Conservation (phyloP, 176 grass and related monocot species). For the Bonia amplexicaulis region DNA sequence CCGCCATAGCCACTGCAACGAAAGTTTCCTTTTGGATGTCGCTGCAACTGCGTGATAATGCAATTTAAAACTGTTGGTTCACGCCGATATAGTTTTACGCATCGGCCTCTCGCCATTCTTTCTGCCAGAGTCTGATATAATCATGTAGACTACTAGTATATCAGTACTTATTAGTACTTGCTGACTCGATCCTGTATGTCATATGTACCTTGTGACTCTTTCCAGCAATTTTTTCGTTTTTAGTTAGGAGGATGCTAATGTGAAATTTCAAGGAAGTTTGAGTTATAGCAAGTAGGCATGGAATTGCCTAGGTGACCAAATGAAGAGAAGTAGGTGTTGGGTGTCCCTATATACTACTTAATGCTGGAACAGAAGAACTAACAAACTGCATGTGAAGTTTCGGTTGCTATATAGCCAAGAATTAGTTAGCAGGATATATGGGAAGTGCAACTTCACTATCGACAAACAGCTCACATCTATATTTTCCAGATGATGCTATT, state of each 20-base stretch:
- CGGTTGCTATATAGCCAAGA: background rate
- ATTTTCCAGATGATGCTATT: background rate
- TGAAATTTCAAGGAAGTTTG: background rate
- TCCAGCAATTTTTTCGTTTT: background rate
- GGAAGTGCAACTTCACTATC: background rate
- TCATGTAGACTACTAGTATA: background rate
- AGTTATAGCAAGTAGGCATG: background rate
- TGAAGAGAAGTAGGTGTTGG: background rate
- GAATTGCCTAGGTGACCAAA: background rate
- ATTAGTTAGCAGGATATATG: background rate
- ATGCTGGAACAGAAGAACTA: background rate
- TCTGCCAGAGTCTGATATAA: background rate
- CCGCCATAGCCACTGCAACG: background rate
- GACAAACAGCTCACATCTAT: background rate
- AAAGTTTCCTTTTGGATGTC: background rate
- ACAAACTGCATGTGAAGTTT: background rate
- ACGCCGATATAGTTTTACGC: background rate
- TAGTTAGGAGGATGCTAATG: background rate
- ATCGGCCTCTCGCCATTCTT: background rate
- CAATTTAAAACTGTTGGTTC: slow-evolving; percentile 4
- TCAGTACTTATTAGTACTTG: background rate
- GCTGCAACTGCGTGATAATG: background rate
- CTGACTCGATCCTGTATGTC: background rate
- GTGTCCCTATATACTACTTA: background rate
- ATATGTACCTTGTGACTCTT: background rate